A percentile compares a stretch with the other conserved stretches of the same genome.
Evolutionary conservation across 495 filamentous ascomycete species (phyloP).

Genomic region (Sporormia fimetaria): DNA sequence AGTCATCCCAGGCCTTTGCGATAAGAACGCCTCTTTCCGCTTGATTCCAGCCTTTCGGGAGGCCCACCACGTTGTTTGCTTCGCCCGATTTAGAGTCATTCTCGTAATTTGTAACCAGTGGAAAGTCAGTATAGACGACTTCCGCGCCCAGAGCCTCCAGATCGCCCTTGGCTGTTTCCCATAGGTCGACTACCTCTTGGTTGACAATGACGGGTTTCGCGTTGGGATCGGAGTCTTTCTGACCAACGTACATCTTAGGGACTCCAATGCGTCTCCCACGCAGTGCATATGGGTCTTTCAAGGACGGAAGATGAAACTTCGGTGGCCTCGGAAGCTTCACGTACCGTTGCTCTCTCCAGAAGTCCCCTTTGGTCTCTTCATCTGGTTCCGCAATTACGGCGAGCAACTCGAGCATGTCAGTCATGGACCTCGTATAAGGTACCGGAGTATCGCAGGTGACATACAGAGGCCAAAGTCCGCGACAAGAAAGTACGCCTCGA

Average conservation of each 20-base stretch:
- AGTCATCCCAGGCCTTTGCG: conserved; percentile 32
- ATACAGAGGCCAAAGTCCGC: conserved; percentile 33
- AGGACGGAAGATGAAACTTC: not conserved
- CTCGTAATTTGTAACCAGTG: conserved; percentile 30
- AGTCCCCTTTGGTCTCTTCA: conserved; percentile 24
- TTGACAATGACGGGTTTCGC: conserved; percentile 15
- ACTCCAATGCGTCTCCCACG: conserved; percentile 28
- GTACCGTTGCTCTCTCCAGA: conserved; percentile 30
- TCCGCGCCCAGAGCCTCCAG: conserved; percentile 29
- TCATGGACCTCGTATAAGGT: conserved; percentile 28
- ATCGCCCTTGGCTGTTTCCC: conserved; percentile 20
- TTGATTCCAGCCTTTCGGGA: conserved; percentile 24
- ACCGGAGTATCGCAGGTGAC: conserved; percentile 32
- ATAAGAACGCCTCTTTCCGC: conserved; percentile 28
- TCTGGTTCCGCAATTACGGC: conserved; percentile 25
- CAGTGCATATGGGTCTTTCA: conserved; percentile 12
- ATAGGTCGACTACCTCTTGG: conserved; percentile 25
- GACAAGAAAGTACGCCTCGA: conserved; percentile 27
- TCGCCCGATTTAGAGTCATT: conserved; percentile 19
- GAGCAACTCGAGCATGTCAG: conserved; percentile 29
- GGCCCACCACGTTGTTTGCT: conserved; percentile 26
- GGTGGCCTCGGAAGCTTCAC: conserved; percentile 19
- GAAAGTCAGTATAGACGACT: conserved; percentile 31
- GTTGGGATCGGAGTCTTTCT: conserved; percentile 20
- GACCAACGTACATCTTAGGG: conserved; percentile 29